Evolutionary conservation across 2,329 filamentous ascomycete species (phyloP).

Genomic region (Bipolaris cookei): DNA sequence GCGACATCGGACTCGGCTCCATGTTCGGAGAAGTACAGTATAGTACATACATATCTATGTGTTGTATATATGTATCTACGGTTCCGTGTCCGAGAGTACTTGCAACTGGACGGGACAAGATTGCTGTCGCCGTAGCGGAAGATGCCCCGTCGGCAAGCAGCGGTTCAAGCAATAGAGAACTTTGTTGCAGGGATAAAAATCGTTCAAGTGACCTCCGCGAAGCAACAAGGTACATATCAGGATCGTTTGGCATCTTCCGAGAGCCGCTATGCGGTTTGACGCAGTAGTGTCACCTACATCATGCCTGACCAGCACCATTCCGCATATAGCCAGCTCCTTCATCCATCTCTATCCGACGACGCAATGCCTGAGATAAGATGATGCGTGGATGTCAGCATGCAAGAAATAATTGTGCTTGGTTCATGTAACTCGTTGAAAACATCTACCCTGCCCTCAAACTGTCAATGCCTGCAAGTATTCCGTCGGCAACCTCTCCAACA

Average conservation of each 20-base stretch:
- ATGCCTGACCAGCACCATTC: constrained; percentile 15
- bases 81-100: constrained; percentile 3
- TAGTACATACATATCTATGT: too few relatives aligned
- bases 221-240: constrained; percentile 22
- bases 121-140: neutral
- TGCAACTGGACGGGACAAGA: neutral
- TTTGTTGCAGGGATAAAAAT: constrained; percentile 20
- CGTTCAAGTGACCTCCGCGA: constrained; percentile 29
- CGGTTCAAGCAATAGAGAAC: constrained; percentile 27
- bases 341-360: constrained; percentile 37
- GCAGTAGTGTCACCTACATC: constrained; percentile 20
- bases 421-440: constrained; percentile 9
- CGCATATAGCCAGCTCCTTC: constrained; percentile 26
- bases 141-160: constrained; percentile 23
- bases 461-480: constrained; percentile 43
- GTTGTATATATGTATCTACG: neutral
- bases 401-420: constrained; percentile 3
- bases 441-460: constrained; percentile 22
- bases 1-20: constrained; percentile 8
- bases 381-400: constrained; percentile 10
- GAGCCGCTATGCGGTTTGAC: constrained; percentile 10
- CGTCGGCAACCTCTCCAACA: constrained; percentile 60
- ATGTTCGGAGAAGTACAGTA: neutral
- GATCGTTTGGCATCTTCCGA: constrained; percentile 6
- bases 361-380: constrained; percentile 7